Base-by-base conservation (phyloP, 441 rosid species). In the Aquilaria agallochum region DNA sequence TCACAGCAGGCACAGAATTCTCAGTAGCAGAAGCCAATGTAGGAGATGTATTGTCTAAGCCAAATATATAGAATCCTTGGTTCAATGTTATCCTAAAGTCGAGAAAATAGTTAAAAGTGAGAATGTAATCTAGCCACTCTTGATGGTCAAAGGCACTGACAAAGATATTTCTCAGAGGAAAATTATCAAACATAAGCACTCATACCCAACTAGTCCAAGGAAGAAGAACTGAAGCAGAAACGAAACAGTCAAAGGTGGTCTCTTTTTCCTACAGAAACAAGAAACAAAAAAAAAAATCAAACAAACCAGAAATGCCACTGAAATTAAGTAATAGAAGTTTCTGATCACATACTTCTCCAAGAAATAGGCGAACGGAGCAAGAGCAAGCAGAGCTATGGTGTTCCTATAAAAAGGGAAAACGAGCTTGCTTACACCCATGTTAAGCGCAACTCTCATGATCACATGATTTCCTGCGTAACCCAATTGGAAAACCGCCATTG, bases 341-440 rank as follows among this genome's bases (percentile, higher is more conserved):
- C 1, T 3, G 42, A 36, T 4, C 10, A 52, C 78, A 14, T 83
- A 89, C 96, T 84, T 92, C 69, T 92, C 96, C 11, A 89, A 74
- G 69, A 87, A 81, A 81, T 73, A 89, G 27, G 96, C 93, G 60
- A 79, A 78, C 53, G 98, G 93, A 63, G 79, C 81, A 47, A 92
- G 82, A 65, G 83, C 74, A 77, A 77, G 75, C 69, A 89, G 72
- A 11, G 96, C 96, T 56, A 89, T 69, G 78, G 86, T 72, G 78
- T 81, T 92, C 74, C 98, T 83, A 60, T 92, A 92, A 74, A 86
- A 76, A 33, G 94, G 94, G 77, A 87, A 92, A 50, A 92, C 88
- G 50, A 92, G 87, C 76, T 89, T 89, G 92, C 95, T 89, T 53
- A 92, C 87, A 58, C 93, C 96, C 84, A 87, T 75, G 77, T 92